Conservation (phyloP, 2,329 filamentous ascomycete genomes). For the Raffaelea albimanens region DNA sequence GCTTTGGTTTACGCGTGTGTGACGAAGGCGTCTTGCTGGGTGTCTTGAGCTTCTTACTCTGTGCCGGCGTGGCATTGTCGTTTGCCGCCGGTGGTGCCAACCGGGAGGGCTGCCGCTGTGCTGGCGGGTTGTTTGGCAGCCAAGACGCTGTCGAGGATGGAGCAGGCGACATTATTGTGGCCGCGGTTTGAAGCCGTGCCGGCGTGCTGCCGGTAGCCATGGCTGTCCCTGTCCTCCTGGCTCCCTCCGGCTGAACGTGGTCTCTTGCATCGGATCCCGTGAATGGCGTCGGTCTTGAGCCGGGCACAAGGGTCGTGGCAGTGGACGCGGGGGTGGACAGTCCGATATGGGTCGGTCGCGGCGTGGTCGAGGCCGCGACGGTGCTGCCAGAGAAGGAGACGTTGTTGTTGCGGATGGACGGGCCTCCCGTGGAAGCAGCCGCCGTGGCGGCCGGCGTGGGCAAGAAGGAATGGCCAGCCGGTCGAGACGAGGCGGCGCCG, state of each 20-base stretch:
- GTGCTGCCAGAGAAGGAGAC: neutral
- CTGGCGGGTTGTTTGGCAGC: conserved; percentile 15
- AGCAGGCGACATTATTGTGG: no score
- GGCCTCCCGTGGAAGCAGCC: neutral
- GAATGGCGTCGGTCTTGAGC: neutral
- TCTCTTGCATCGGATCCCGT: conserved; percentile 1
- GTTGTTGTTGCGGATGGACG: conserved; percentile 7
- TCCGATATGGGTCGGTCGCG: neutral
- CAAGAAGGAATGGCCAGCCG: neutral
- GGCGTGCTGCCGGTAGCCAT: neutral
- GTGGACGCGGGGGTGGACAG: conserved; percentile 5
- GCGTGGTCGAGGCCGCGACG: neutral
- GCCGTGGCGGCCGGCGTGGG: neutral
- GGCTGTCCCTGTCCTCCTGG: neutral
- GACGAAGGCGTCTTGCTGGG: conserved; percentile 1
- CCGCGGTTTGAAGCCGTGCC: neutral
- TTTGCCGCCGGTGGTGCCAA: conserved; percentile 13
- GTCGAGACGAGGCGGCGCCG: neutral
- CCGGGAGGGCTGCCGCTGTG: conserved; percentile 22
- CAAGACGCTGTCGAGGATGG: neutral
- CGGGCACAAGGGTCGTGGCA: conserved; percentile 1
- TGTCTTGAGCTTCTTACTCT: neutral
- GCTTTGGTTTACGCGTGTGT: conserved; percentile 11
- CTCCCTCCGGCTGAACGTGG: neutral
- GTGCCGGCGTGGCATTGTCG: neutral